These are phyloP conservation scores for Melaleuca alternifolia DNA, from an alignment of 345 rosid species.

Conservation along the genomic window DNA sequence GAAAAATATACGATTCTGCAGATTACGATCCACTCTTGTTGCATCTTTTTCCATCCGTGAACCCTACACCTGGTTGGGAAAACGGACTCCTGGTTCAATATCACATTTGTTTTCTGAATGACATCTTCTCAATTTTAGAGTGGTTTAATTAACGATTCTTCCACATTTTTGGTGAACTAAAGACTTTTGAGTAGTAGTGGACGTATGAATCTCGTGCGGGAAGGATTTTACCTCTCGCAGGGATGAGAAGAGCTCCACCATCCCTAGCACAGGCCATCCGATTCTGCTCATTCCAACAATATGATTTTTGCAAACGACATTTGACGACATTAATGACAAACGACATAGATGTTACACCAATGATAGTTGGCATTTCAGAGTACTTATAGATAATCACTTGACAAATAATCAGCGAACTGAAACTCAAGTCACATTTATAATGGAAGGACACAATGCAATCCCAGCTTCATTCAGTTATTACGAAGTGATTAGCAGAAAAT, in stretches of 20 bases:
- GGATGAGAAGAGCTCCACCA: background rate
- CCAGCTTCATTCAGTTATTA: background rate
- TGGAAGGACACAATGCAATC: background rate
- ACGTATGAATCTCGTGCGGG: background rate
- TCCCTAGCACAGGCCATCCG: background rate
- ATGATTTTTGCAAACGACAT: background rate
- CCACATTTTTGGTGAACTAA: background rate
- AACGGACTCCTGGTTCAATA: background rate
- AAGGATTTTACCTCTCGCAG: accelerated
- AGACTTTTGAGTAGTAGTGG: background rate
- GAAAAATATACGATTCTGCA: background rate
- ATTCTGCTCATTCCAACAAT: background rate
- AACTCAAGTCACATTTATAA: background rate
- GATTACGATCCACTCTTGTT: background rate
- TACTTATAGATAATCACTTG: background rate
- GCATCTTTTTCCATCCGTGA: background rate
- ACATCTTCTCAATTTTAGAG: background rate
- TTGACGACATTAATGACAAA: background rate
- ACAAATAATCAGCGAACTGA: background rate
- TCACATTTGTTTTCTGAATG: background rate
- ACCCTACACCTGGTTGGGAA: background rate
- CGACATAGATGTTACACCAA: background rate
- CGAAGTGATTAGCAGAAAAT: background rate
- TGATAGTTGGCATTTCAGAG: background rate
- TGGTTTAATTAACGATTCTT: background rate